Base-by-base conservation (phyloP, 495 filamentous ascomycete genomes). In the Podospora australis region DNA sequence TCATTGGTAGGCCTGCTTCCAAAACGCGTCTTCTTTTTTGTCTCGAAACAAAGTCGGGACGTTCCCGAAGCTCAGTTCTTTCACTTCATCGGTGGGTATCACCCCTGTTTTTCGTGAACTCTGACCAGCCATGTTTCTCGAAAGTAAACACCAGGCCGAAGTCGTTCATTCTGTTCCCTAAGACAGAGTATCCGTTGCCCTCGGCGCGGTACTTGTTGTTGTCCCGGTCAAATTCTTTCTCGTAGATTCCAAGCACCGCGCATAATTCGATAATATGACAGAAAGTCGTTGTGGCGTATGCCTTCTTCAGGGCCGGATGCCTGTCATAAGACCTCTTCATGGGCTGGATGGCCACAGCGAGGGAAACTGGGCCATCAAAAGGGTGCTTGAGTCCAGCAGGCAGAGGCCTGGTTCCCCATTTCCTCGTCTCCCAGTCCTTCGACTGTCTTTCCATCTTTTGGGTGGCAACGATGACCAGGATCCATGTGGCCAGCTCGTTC, bases 301-400 rank as follows among this genome's bases (percentile, higher is more conserved):
- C 64, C 50, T 64, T 68, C 13, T 62, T 66, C 24, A 69, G 64
- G 0, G 23, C 49, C 6, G 69, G 65, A 24, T 68, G 64, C 42
- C 64, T 66, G 32, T 73, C 69, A 58, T 66, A 73, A n/a, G 61
- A 66, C 19, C 69, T 41, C 28, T 49, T 71, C 52, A 69, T 67
- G 17, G 58, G 50, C 52, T 70, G 66, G 3, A 70, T 55, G 20
- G 62, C 63, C 26, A 73, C 63, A 16, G 57, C 61, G 28, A 73
- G 51, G 6, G 41, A 46, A n/a, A 41, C 39, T 8, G 39, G 39
- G 13, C 39, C 39, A 14, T 41, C 0, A 11, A 34, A 19, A 11
- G 44, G 32, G 17, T 48, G 41, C 58, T 55, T 1, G 26, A 13
- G 5, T 48, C 19, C 9, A 48, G 41, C 9, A 46, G 32, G 11